phyloP scores from a whole-genome alignment of 345 rosid species.

The Mallotus nudiflorus region DNA sequence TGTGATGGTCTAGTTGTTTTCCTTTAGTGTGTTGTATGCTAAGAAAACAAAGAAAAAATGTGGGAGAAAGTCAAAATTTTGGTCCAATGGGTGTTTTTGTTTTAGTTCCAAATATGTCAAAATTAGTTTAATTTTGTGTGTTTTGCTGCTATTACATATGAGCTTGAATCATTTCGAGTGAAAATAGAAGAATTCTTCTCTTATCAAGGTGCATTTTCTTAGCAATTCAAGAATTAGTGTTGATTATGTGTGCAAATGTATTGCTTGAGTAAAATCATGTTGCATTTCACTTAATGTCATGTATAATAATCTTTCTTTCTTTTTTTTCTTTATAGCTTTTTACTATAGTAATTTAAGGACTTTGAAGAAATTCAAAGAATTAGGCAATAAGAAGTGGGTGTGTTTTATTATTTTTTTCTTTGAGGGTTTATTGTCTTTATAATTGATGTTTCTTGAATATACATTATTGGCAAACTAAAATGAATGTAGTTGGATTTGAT shows the following conservation, averaged over 20 bases:
- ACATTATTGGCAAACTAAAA: constrained; percentile 22
- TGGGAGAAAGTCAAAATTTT: constrained; percentile 13
- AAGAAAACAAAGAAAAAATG: constrained; percentile 14
- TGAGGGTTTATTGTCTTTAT: not conserved
- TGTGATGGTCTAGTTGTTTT: not conserved
- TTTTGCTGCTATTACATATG: no score
- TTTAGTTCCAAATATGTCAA: not conserved
- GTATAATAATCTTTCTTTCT: not conserved
- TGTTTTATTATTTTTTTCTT: constrained; percentile 2
- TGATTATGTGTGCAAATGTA: not conserved
- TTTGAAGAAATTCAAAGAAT: not conserved
- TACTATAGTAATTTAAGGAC: not conserved
- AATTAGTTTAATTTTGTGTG: not conserved
- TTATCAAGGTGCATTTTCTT: not conserved
- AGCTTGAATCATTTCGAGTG: not conserved
- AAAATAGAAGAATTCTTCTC: not conserved
- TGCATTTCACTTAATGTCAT: not conserved
- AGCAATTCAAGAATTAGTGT: not conserved
- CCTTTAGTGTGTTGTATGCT: constrained; percentile 7
- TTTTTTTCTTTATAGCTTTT: constrained; percentile 4
- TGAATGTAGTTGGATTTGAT: constrained; percentile 80
- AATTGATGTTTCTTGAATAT: constrained; percentile 8
- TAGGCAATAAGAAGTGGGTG: not conserved
- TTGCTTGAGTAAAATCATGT: no score
- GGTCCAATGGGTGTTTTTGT: constrained; percentile 10